Evolutionary conservation across 495 filamentous ascomycete genomes (phyloP).

Genomic region (Penicillium roqueforti): DNA sequence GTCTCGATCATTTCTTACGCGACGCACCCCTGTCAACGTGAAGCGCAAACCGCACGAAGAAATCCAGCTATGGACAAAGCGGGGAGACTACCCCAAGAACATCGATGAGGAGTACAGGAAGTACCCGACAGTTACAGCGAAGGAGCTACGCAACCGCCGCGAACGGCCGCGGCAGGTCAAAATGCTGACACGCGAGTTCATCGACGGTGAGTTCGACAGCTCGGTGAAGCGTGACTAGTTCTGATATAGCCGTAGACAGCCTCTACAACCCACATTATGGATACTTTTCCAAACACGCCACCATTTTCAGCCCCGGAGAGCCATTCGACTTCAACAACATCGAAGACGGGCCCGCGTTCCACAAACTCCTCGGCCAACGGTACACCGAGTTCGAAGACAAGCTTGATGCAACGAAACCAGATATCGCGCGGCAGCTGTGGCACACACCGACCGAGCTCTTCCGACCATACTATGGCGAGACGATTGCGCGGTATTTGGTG

Average conservation of each 20-base stretch:
- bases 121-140: conserved; percentile 81
- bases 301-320: conserved; percentile 88
- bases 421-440: conserved; percentile 88
- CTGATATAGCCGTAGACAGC: conserved; percentile 58
- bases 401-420: conserved; percentile 64
- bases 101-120: conserved; percentile 70
- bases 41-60: conserved; percentile 34
- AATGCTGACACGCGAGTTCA: conserved; percentile 96
- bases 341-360: conserved; percentile 78
- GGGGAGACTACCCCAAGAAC: conserved; percentile 67
- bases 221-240: neutral
- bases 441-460: conserved; percentile 98
- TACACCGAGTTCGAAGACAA: conserved; percentile 89
- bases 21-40: conserved; percentile 24
- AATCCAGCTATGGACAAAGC: conserved; percentile 67
- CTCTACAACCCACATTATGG: conserved; percentile 97
- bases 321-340: conserved; percentile 88
- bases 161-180: conserved; percentile 85
- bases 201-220: conserved; percentile 65
- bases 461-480: conserved; percentile 92
- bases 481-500: conserved; percentile 89
- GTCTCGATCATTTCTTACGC: conserved; percentile 41
- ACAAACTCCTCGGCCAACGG: conserved; percentile 64
- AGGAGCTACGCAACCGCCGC: conserved; percentile 61
- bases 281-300: conserved; percentile 95